These are phyloP conservation scores for Rhizophora mangle DNA, from an alignment of 345 rosid genomes.

Conservation along the genomic window DNA sequence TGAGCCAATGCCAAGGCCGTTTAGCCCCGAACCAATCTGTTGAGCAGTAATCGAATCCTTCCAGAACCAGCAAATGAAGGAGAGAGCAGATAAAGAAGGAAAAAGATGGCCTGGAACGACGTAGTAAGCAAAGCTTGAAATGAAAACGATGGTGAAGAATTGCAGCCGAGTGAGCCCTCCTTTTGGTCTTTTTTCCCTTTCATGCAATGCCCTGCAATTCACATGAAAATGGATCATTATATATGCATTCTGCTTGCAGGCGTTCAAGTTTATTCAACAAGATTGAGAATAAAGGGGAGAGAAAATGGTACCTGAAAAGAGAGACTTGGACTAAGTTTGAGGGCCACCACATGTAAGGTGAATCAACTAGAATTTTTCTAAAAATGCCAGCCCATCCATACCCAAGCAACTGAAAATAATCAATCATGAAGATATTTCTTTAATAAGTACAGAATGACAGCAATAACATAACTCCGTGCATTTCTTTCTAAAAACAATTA, in stretches of 20 bases:
- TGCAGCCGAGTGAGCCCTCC: slow-evolving; percentile 60
- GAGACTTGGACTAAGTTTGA: slow-evolving; percentile 77
- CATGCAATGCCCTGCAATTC: slow-evolving; percentile 62
- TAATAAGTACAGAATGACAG: background rate
- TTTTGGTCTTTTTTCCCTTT: slow-evolving; percentile 46
- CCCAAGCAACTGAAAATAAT: slow-evolving; percentile 57
- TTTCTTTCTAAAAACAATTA: too few species aligned
- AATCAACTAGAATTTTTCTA: slow-evolving; percentile 65
- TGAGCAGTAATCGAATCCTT: slow-evolving; percentile 58
- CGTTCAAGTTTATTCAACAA: background rate
- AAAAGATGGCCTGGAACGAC: slow-evolving; percentile 64
- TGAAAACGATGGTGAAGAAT: slow-evolving; percentile 58
- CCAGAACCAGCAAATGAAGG: slow-evolving; percentile 76
- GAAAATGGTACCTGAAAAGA: slow-evolving; percentile 50
- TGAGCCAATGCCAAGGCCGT: slow-evolving; percentile 65
- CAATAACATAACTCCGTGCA: too few species aligned
- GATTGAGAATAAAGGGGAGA: background rate
- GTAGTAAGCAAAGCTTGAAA: slow-evolving; percentile 70
- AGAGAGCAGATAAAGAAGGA: slow-evolving; percentile 61
- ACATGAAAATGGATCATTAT: background rate
- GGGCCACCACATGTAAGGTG: slow-evolving; percentile 97
- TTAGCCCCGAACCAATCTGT: slow-evolving; percentile 57
- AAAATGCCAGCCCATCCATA: slow-evolving; percentile 87
- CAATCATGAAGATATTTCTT: background rate
- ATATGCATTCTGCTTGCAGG: background rate